These are phyloP conservation scores for Malus hybrid DNA, from an alignment of 331 rosid genomes.

Conservation along the genomic window DNA sequence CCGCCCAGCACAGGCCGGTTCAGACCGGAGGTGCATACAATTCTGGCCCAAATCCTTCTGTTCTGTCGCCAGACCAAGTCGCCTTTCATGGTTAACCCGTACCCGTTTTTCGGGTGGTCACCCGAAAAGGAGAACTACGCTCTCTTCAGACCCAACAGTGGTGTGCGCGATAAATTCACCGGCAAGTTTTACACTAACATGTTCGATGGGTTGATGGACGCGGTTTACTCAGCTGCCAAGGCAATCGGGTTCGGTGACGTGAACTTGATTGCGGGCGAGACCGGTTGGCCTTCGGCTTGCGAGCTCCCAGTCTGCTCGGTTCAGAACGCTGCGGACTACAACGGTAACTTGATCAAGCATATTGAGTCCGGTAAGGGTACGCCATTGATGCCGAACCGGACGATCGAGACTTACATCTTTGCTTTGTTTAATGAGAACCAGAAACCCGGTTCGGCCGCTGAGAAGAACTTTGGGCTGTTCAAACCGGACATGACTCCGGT, in stretches of 20 bases:
- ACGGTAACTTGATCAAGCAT: conserved; percentile 41
- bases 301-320: conserved; percentile 63
- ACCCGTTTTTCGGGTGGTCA: conserved; percentile 71
- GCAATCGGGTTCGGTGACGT: conserved; percentile 51
- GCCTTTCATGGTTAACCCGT: conserved; percentile 88
- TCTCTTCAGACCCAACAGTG: conserved; percentile 52
- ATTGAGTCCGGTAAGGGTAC: conserved; percentile 56
- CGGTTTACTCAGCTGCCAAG: conserved; percentile 61
- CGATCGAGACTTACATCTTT: conserved; percentile 60
- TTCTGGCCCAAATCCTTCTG: conserved; percentile 54
- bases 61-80: conserved; percentile 43
- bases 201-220: conserved; percentile 67
- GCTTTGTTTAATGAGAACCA: conserved; percentile 74
- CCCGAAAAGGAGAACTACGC: conserved; percentile 45
- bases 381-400: conserved; percentile 80
- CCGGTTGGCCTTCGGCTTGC: conserved; percentile 85
- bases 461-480: conserved; percentile 78
- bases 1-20: conserved; percentile 72
- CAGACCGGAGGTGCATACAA: conserved; percentile 37
- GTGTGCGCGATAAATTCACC: conserved; percentile 45
- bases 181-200: conserved; percentile 55
- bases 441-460: conserved; percentile 84
- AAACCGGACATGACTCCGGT: conserved; percentile 71
- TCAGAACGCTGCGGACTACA: conserved; percentile 46
- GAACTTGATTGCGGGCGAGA: conserved; percentile 54